Base-by-base conservation (phyloP, 176 grass and related monocot species). In the Juncus effusus region DNA sequence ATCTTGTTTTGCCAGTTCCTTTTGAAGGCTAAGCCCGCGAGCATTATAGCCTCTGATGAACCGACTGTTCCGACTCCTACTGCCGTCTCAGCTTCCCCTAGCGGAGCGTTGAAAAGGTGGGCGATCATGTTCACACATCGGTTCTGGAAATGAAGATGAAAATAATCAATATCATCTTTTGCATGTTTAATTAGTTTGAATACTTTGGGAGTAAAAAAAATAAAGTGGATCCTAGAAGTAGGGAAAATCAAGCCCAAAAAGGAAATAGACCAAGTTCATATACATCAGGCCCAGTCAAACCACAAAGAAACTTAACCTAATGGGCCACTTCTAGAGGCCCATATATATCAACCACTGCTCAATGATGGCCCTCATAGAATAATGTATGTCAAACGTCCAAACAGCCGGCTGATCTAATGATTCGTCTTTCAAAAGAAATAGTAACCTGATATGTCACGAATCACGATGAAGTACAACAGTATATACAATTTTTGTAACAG, bases 91-190 rank as follows among this genome's bases (percentile, higher is more conserved):
- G 78, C 76, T 5, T 95, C 83, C 0, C 86, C 90, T 0, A 95
- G 80, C 6, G 90, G 90, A 38, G 86, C 90, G 13, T 95, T 86
- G 80, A 95, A 95, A 13, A 95, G 83, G 65, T 90, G 83, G 3
- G 90, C 86, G 38, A 95, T 95, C 71, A 90, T 95, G 86, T 95
- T 95, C 57, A 95, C 90, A 19, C 90, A 95, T 47, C 90, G 90
- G 75, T 95, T 90, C 86, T 84, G 78, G 16, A 81, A 13, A 62
- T 13, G 38, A 40, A 14, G 7, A 53, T 0, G 70, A 28, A 45
- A 52, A 47, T 35, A 45, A 16, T 57, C n/a, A 57, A 16, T 11
- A 9, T 13, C 11, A 57, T 13, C 1, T 13, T 57, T 12, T 57
- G n/a, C 5, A 13, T 13, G 49, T 52, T 52, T 12, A 52, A 52